Conservation (phyloP, 2,329 filamentous ascomycete genomes). For the Fusarium palustre region DNA sequence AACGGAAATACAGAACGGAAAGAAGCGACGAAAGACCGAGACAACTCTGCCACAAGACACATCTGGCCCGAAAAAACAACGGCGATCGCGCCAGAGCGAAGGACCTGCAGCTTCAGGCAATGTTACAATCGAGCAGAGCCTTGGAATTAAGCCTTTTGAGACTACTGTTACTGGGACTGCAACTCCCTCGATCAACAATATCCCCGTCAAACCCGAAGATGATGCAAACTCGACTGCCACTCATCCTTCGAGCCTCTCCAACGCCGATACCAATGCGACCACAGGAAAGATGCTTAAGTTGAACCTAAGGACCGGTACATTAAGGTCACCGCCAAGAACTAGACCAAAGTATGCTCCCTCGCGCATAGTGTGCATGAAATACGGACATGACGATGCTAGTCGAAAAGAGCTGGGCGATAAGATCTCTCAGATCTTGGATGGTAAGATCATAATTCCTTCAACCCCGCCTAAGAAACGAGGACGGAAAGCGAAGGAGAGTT, state of each 20-base stretch:
- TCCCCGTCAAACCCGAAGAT: slow-evolving; percentile 9
- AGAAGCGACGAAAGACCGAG: slow-evolving; percentile 60
- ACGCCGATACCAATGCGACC: slow-evolving; percentile 42
- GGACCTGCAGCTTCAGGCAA: slow-evolving; percentile 13
- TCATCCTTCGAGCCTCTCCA: slow-evolving; percentile 16
- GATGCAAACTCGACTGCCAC: slow-evolving; percentile 5
- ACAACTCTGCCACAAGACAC: slow-evolving; percentile 39
- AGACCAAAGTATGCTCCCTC: slow-evolving; percentile 56
- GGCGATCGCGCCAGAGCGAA: slow-evolving; percentile 42
- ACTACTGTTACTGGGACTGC: slow-evolving; percentile 11
- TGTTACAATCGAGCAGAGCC: slow-evolving; percentile 20
- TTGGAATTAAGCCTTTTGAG: slow-evolving; percentile 15
- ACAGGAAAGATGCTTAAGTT: slow-evolving; percentile 66
- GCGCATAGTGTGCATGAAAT: slow-evolving; percentile 67
- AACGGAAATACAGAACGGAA: slow-evolving; percentile 48
- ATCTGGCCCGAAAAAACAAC: slow-evolving; percentile 45
- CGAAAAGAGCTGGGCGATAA: slow-evolving; percentile 65
- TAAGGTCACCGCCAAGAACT: slow-evolving; percentile 69
- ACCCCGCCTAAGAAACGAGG: slow-evolving; percentile 46
- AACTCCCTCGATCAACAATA: slow-evolving; percentile 33
- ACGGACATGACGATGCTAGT: slow-evolving; percentile 63
- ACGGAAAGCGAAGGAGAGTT: slow-evolving; percentile 42
- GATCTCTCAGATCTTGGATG: slow-evolving; percentile 72
- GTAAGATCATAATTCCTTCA: slow-evolving; percentile 45
- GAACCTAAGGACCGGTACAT: slow-evolving; percentile 70